Evolutionary conservation across 768 basidiomycete species (phyloP), one percentile per base, ranked within the genome.

Genomic region (Paxillus involutus): DNA sequence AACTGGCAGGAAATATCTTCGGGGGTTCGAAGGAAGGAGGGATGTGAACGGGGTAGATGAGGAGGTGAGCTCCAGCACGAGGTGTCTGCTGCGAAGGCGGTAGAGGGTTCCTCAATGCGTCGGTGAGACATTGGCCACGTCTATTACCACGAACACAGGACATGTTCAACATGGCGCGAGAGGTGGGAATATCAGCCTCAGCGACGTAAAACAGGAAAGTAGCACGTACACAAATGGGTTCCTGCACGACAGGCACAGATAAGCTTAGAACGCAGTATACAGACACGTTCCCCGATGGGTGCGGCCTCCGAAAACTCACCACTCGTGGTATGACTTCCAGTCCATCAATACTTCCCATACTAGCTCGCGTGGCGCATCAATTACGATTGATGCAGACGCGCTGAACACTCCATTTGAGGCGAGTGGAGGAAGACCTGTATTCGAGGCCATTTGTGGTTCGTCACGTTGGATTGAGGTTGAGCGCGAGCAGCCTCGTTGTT

Each of bases 291-390:
- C 37, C n/a, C 13, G 16, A 53, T 26, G 26, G 26, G 26, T 26
- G 26, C 26, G 26, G 26, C 26, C 32, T 19, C 30, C 33, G 42
- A 19, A 43, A 43, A 62, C 77, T 46, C 64, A 84, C 88, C 88
- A 90, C 70, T 84, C 73, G 16, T 73, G 72, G 59, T 89, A 89
- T 5, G 78, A 75, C 2, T 71, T 63, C 69, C 89, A 88, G 65
- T 88, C 84, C 50, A 79, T 70, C 41, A 90, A 55, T 5, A 80
- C 74, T 3, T 70, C 63, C 88, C 88, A 90, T 1, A 88, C 84
- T 58, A 75, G 73, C 9, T 86, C 78, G 21, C 71, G 65, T 0
- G 85, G 81, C 2, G 88, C 86, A 60, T 88, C 79, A 47, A 89
- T 88, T 4, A 75, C 58, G 3, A 73, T 71, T 0, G 80, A 80